Conservation (phyloP, 805 yeast species). For the Kluyveromyces siamensis region DNA sequence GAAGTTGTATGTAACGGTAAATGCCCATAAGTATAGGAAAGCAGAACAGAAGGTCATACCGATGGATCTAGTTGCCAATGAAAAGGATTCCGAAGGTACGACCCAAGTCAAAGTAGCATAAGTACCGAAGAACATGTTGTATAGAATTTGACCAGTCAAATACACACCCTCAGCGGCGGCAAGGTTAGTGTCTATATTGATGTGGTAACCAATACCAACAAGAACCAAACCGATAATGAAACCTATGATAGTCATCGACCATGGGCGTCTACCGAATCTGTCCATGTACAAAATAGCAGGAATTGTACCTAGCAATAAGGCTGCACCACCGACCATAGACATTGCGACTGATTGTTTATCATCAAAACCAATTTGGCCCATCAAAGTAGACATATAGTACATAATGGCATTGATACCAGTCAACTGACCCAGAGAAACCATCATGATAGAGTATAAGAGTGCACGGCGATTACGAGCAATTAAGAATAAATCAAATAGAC, state of each 20-base stretch:
- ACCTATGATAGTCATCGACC: constrained; percentile 51
- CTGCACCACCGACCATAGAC: constrained; percentile 64
- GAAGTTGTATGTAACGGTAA: constrained; percentile 57
- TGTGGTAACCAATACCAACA: constrained; percentile 49
- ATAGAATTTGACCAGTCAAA: constrained; percentile 52
- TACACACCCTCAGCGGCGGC: constrained; percentile 50
- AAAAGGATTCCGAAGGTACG: constrained; percentile 55
- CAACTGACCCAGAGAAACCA: constrained; percentile 55
- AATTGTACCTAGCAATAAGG: constrained; percentile 52
- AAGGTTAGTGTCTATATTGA: constrained; percentile 30
- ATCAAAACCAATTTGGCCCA: constrained; percentile 46
- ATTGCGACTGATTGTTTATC: constrained; percentile 46
- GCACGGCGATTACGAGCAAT: constrained; percentile 56
- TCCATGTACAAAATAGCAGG: constrained; percentile 57
- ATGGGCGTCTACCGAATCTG: constrained; percentile 45
- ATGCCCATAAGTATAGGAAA: constrained; percentile 50
- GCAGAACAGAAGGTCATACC: constrained; percentile 58
- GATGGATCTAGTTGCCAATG: constrained; percentile 47
- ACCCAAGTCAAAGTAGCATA: constrained; percentile 65
- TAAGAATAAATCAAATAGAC: constrained; percentile 43
- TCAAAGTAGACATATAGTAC: constrained; percentile 54
- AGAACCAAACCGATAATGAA: constrained; percentile 52
- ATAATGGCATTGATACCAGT: constrained; percentile 61
- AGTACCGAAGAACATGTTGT: constrained; percentile 59
- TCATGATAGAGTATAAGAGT: constrained; percentile 44